Percentiles rank a stretch among this genome's conserved stretches.
These are phyloP conservation scores for Rubia peregrina DNA, from an alignment of 305 asterid genomes.

Conservation along the genomic window DNA sequence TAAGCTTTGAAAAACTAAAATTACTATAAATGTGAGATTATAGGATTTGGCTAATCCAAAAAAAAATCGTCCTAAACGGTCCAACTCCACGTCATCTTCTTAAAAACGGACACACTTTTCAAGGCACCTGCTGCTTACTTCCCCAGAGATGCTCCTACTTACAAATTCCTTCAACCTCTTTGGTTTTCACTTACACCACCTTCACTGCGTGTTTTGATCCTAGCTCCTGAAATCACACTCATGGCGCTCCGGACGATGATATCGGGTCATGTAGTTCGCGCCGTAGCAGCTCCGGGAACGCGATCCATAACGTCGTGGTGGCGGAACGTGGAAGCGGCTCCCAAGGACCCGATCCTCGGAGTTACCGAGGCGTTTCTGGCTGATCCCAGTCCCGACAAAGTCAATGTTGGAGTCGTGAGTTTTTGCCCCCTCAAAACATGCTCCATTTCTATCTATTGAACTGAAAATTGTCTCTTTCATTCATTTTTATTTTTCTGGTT, in stretches of 20 bases:
- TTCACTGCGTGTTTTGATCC: background rate
- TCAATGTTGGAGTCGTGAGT: conserved; percentile 97
- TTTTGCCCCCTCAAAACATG: background rate
- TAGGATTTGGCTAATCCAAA: background rate
- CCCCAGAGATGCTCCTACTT: background rate
- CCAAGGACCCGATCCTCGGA: conserved; percentile 96
- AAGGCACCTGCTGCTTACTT: conserved; percentile 5
- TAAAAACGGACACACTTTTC: conserved; percentile 9
- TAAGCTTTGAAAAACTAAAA: no score
- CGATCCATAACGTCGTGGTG: conserved; percentile 81
- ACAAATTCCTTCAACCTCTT: background rate
- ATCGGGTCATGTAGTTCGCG: conserved; percentile 24
- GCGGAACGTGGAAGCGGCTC: conserved; percentile 91
- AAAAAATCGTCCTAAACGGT: background rate
- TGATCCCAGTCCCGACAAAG: conserved; percentile 73
- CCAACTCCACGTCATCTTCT: conserved; percentile 9
- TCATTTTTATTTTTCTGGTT: background rate
- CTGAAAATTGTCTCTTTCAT: background rate
- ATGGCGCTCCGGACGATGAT: conserved; percentile 43
- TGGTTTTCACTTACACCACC: conserved; percentile 1
- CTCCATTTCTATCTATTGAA: background rate
- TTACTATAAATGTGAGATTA: no score
- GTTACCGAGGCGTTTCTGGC: conserved; percentile 96
- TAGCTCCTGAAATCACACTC: background rate
- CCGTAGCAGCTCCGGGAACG: conserved; percentile 35